Evolutionary conservation across 352 stramenopile species (phyloP).

Genomic region (Pythium sukuiense): DNA sequence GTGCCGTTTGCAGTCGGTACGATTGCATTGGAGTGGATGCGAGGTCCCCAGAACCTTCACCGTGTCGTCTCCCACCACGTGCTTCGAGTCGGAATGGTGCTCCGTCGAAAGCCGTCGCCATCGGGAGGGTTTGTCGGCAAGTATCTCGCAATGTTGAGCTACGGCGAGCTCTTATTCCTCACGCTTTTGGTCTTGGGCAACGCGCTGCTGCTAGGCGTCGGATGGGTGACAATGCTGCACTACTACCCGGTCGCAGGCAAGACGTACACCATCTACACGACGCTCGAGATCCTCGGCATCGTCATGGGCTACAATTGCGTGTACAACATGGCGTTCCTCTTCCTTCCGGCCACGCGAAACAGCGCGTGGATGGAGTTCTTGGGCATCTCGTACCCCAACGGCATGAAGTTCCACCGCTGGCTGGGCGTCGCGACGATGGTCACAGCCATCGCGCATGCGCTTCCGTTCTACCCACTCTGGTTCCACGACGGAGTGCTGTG

Average conservation of each 20-base stretch:
- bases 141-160: slow-evolving; percentile 35
- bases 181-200: slow-evolving; percentile 48
- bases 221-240: slow-evolving; percentile 31
- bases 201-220: slow-evolving; percentile 47
- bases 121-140: slow-evolving; percentile 9
- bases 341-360: slow-evolving; percentile 35
- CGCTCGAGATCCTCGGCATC: slow-evolving; percentile 49
- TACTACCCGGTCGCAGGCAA: slow-evolving; percentile 17
- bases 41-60: slow-evolving; percentile 33
- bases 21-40: slow-evolving; percentile 21
- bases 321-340: slow-evolving; percentile 76
- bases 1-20: slow-evolving; percentile 36
- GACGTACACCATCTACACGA: slow-evolving; percentile 45
- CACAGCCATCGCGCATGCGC: slow-evolving; percentile 32
- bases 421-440: slow-evolving; percentile 33
- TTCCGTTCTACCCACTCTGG: slow-evolving; percentile 38
- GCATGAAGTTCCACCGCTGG: slow-evolving; percentile 46
- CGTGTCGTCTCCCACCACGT: slow-evolving; percentile 38
- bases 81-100: slow-evolving; percentile 38
- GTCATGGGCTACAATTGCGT: slow-evolving; percentile 53
- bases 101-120: slow-evolving; percentile 47
- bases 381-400: slow-evolving; percentile 44
- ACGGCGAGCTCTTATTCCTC: slow-evolving; percentile 69
- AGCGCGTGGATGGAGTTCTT: slow-evolving; percentile 46
- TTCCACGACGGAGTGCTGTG: slow-evolving; percentile 17